Evolutionary conservation across 768 basidiomycete species (phyloP), one percentile per base, ranked within the genome.

Genomic region (Atractiella rhizophila): DNA sequence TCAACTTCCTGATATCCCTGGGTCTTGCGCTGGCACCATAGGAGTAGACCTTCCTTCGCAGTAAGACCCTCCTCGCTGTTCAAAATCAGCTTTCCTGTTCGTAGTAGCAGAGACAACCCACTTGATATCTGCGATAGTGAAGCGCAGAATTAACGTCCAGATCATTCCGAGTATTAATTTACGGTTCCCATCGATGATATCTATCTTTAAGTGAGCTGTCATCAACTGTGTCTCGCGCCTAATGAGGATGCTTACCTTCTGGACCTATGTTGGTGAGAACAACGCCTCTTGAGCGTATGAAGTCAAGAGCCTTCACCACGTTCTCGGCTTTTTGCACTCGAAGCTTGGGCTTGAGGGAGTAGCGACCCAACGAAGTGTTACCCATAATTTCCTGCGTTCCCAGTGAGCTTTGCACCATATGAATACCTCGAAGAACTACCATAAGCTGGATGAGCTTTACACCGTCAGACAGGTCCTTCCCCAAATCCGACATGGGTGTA

Each of bases 21-120:
- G 0, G 91, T 98, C 61, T 88, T 91, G 40, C 91, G 73, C 55
- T 96, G 91, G 63, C 86, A 91, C 91, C 91, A 98, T 4, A 98
- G 68, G 4, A 98, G 64, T 10, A 98, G 67, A 26, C 91, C 91
- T 56, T 96, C 91, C 60, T 94, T 91, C 1, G 91, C 91, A 9
- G 85, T 85, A n/a, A 94, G 68, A 42, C 91, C 91, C 62, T 96
- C 91, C 66, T 86, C 83, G 52, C 88, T 94, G 57, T 49, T 43
- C 39, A 30, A 35, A 39, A 13, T 20, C 8, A n/a, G 28, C 21
- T 35, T 9, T 33, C n/a, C 28, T 39, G 21, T 16, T 24, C 23
- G 28, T 7, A 6, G 19, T 20, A 35, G 5, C 27, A 9, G 6
- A 34, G 32, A 6, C 37, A 21, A 62, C 72, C 45, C 48, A 85